Percentiles rank a stretch among this genome's conserved stretches.
Evolutionary conservation across 169 alveolate genomes (phyloP).

Genomic region (Perkinsus olseni): DNA sequence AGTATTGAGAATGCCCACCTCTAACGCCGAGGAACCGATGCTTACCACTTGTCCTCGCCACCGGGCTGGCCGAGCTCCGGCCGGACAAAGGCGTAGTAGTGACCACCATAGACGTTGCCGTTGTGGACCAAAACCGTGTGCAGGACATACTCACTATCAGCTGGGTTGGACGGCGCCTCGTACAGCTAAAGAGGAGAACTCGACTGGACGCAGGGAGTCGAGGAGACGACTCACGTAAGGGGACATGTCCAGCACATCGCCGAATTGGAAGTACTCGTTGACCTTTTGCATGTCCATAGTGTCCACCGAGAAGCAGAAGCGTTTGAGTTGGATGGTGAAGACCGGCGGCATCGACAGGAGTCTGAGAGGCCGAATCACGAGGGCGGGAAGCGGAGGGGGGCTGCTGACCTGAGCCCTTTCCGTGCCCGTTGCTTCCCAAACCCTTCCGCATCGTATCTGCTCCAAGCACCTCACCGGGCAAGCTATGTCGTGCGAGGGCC

Average conservation of each 20-base stretch:
- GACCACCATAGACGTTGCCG: conserved; percentile 86
- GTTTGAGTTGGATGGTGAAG: conserved; percentile 67
- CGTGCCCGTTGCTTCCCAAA: conserved; percentile 70
- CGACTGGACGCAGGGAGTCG: not conserved
- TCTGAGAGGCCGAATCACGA: too few species aligned
- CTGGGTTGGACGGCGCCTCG: conserved; percentile 15
- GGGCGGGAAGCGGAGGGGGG: too few species aligned
- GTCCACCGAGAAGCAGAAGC: conserved; percentile 68
- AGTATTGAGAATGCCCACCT: not conserved
- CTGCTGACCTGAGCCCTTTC: conserved; percentile 69
- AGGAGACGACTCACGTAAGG: not conserved
- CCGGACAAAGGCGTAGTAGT: conserved; percentile 81
- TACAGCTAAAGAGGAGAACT: not conserved
- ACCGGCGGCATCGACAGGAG: conserved; percentile 79
- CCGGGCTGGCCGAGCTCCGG: conserved; percentile 27
- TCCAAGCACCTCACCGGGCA: not conserved
- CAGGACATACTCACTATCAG: conserved; percentile 52
- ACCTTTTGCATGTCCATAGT: conserved; percentile 48
- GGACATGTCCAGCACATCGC: not conserved
- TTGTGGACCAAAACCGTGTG: conserved; percentile 86
- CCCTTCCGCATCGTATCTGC: conserved; percentile 75
- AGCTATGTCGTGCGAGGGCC: not conserved
- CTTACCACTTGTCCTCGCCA: conserved; percentile 58
- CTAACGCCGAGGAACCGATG: too few species aligned
- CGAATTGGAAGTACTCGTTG: not conserved